These are phyloP conservation scores for Parietichytrium sp. DNA, from an alignment of 108 stramenopile species.

Conservation along the genomic window DNA sequence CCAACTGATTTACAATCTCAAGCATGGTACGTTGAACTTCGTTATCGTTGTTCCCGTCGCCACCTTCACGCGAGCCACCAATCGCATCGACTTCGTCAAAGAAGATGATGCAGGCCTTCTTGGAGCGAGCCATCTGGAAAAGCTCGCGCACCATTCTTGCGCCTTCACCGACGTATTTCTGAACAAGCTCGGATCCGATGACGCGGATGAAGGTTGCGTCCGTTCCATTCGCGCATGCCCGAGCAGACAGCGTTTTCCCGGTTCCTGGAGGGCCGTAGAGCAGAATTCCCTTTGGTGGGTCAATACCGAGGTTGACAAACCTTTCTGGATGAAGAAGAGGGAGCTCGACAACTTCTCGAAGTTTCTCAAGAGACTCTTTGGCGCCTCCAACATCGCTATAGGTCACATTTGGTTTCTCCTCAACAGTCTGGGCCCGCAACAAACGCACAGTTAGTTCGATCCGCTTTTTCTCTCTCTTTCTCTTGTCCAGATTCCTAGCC, in stretches of 20 bases:
- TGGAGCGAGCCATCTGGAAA: constrained; percentile 95
- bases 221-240: constrained; percentile 92
- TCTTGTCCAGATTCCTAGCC: no score
- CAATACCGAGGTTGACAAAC: constrained; percentile 91
- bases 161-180: constrained; percentile 96
- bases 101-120: constrained; percentile 87
- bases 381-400: constrained; percentile 99
- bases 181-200: constrained; percentile 90
- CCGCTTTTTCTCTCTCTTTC: no score
- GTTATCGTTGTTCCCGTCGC: constrained; percentile 47
- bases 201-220: constrained; percentile 98
- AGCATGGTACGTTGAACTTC: constrained; percentile 95
- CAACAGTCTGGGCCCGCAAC: no score
- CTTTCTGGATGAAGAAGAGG: constrained; percentile 93
- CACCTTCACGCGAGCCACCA: constrained; percentile 84
- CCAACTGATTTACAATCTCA: constrained; percentile 95
- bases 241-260: constrained; percentile 86
- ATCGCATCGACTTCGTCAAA: constrained; percentile 98
- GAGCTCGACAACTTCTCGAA: constrained; percentile 89
- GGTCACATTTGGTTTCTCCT: constrained; percentile 99
- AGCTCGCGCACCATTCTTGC: constrained; percentile 99
- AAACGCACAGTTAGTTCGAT: no score
- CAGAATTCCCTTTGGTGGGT: constrained; percentile 94
- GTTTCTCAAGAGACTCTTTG: constrained; percentile 86
- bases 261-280: constrained; percentile 93